phyloP scores from a whole-genome alignment of 164 flowering plant species.

The Liquidambar formosana region DNA sequence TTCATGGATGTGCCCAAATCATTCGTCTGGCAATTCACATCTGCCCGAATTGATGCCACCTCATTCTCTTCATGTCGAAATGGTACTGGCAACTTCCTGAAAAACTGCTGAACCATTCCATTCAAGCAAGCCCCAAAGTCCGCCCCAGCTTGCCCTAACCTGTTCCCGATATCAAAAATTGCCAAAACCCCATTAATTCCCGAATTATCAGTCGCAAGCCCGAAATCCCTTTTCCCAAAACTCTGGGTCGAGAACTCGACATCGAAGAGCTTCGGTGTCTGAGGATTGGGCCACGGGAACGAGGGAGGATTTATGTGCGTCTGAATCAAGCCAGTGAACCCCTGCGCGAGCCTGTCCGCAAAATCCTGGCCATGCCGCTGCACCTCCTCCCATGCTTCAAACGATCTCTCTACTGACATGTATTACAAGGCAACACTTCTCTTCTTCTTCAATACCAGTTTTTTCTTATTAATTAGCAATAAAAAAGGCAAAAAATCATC shows the following conservation, averaged over 20 bases:
- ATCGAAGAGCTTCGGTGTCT: constrained; percentile 52
- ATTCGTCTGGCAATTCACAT: constrained; percentile 27
- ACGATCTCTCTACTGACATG: constrained; percentile 84
- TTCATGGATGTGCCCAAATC: constrained; percentile 29
- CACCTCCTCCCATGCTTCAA: constrained; percentile 98
- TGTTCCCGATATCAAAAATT: constrained; percentile 78
- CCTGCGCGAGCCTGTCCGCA: constrained; percentile 85
- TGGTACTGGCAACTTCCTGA: constrained; percentile 65
- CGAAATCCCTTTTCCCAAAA: constrained; percentile 45
- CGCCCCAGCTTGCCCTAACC: constrained; percentile 86
- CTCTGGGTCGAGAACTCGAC: constrained; percentile 54
- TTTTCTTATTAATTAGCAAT: not conserved
- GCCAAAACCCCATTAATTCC: constrained; percentile 72
- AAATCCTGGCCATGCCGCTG: constrained; percentile 91
- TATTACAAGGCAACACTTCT: not conserved
- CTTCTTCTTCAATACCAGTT: not conserved
- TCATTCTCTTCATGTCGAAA: constrained; percentile 56
- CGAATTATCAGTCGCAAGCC: constrained; percentile 30
- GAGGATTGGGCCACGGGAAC: constrained; percentile 74
- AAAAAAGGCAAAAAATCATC: not conserved
- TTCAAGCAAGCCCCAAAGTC: constrained; percentile 79
- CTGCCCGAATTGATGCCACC: constrained; percentile 26
- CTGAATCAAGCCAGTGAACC: constrained; percentile 70
- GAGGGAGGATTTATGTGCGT: constrained; percentile 67
- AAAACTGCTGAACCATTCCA: constrained; percentile 80